phyloP scores from a whole-genome alignment of 345 rosid genomes.

The Gossypium raimondii region DNA sequence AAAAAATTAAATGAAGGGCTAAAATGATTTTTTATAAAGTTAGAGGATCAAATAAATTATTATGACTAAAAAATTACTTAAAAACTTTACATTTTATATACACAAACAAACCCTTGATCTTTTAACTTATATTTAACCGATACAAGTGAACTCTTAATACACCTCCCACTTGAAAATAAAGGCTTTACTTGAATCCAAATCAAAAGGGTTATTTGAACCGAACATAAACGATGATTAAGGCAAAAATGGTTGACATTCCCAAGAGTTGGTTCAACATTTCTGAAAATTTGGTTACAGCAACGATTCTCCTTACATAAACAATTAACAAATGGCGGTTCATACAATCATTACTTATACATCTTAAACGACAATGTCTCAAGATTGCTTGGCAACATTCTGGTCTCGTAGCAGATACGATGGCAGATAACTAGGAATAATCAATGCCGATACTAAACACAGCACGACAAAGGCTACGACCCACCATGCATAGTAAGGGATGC shows the following conservation, averaged over 20 bases:
- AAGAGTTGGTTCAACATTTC: not conserved
- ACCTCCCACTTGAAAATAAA: too few relatives aligned
- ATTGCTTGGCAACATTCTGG: constrained; percentile 33
- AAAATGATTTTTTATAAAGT: too few relatives aligned
- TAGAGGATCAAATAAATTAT: too few relatives aligned
- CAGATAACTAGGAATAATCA: constrained; percentile 54
- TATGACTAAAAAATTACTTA: too few relatives aligned
- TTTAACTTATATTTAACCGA: too few relatives aligned
- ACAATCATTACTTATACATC: not conserved
- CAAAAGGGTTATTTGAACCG: too few relatives aligned
- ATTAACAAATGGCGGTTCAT: not conserved
- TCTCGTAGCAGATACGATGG: constrained; percentile 36
- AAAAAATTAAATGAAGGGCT: too few relatives aligned
- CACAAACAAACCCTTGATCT: too few relatives aligned
- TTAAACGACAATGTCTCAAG: constrained; percentile 22
- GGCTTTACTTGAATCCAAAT: too few relatives aligned
- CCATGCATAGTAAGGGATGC: constrained; percentile 71
- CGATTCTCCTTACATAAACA: too few relatives aligned
- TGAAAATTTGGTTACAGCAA: not conserved
- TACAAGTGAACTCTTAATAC: too few relatives aligned
- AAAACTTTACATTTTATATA: too few relatives aligned
- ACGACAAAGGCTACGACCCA: constrained; percentile 51
- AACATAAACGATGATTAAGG: not conserved
- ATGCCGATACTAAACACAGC: constrained; percentile 52
- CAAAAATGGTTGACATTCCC: not conserved